Evolutionary conservation across 225 moss, liverwort and hornwort species (phyloP).

Genomic region (Bryum argenteum): DNA sequence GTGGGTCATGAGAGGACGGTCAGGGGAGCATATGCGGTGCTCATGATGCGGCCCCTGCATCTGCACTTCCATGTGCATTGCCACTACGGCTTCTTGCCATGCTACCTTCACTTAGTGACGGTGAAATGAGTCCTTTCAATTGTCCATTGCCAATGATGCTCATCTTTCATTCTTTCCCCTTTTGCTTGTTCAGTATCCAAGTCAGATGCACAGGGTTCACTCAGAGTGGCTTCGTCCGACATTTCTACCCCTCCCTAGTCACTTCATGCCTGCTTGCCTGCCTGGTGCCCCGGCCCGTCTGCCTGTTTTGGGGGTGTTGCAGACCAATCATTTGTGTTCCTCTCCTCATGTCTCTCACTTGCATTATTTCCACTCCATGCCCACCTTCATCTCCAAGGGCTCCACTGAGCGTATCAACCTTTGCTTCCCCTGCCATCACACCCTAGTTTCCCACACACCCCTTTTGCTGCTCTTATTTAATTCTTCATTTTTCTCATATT

Average conservation of each 20-base stretch:
- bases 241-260: neutral
- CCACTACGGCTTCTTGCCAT: neutral
- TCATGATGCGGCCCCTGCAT: neutral
- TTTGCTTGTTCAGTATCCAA: constrained; percentile 19
- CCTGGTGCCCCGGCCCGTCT: neutral
- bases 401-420: too few relatives aligned
- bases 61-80: constrained; percentile 20
- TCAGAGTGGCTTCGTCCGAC: neutral
- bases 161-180: too few relatives aligned
- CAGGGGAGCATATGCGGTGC: constrained; percentile 28
- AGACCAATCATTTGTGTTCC: constrained; percentile 15
- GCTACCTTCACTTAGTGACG: neutral
- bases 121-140: neutral
- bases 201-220: neutral
- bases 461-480: too few relatives aligned
- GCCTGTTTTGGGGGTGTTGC: neutral
- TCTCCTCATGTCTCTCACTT: too few relatives aligned
- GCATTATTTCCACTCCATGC: too few relatives aligned
- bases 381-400: too few relatives aligned
- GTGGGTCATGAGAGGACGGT: constrained; percentile 18
- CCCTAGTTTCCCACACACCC: too few relatives aligned
- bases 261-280: neutral
- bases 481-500: too few relatives aligned
- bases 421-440: too few relatives aligned
- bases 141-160: neutral